phyloP scores from a whole-genome alignment of 2,329 filamentous ascomycete species.

The Microcyclospora pomicola region DNA sequence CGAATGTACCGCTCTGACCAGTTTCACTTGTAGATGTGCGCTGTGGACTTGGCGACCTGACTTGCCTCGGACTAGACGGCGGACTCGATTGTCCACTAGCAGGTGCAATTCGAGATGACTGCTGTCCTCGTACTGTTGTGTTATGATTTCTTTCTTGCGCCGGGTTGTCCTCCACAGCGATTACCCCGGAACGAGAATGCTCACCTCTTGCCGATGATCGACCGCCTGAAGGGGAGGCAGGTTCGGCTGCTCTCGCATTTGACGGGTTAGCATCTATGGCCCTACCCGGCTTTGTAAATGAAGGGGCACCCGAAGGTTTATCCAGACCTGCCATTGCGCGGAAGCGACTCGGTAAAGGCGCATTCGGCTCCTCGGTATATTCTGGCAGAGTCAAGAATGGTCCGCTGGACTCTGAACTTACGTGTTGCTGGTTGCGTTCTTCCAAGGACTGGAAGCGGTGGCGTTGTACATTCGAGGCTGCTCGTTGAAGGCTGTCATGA shows the following conservation, averaged over 20 bases:
- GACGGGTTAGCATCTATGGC: neutral
- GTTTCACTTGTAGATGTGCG: too few relatives aligned
- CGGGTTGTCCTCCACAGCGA: too few relatives aligned
- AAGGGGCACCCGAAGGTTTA: conserved; percentile 8
- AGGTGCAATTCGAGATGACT: too few relatives aligned
- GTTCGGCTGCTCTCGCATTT: neutral
- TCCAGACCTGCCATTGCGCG: conserved; percentile 24
- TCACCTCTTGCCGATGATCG: too few relatives aligned
- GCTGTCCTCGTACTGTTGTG: too few relatives aligned
- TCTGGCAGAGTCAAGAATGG: conserved; percentile 73
- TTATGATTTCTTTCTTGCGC: too few relatives aligned
- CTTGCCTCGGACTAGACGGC: too few relatives aligned
- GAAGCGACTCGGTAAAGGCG: conserved; percentile 23
- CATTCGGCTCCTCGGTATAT: conserved; percentile 48
- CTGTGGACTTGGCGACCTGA: too few relatives aligned
- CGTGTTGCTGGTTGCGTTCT: conserved; percentile 32
- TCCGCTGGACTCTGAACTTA: conserved; percentile 51
- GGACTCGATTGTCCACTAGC: too few relatives aligned
- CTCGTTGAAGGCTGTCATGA: conserved; percentile 20
- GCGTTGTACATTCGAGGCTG: conserved; percentile 52
- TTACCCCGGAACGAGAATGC: too few relatives aligned
- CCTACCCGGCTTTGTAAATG: conserved; percentile 1
- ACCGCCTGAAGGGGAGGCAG: neutral
- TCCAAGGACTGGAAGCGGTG: conserved; percentile 50
- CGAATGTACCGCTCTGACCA: conserved; percentile 2